phyloP scores from a whole-genome alignment of 305 asterid genomes.

The Monarda citriodora region DNA sequence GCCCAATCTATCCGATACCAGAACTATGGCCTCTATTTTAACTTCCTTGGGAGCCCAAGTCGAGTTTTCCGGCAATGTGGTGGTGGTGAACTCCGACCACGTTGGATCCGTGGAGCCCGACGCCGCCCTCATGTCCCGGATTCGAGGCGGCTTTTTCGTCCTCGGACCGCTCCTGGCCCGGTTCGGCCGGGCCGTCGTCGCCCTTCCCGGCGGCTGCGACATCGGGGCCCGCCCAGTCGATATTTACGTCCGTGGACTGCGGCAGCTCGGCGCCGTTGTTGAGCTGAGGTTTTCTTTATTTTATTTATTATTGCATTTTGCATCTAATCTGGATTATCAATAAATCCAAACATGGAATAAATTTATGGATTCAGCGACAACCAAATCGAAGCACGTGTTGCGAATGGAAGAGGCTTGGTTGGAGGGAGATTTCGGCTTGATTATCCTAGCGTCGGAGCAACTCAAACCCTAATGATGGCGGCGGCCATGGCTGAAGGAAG shows the following conservation, averaged over 20 bases:
- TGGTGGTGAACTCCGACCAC: slow-evolving; percentile 25
- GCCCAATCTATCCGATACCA: slow-evolving; percentile 30
- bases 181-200: slow-evolving; percentile 40
- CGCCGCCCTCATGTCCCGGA: slow-evolving; percentile 6
- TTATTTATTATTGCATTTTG: not conserved
- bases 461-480: slow-evolving; percentile 59
- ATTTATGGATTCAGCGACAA: slow-evolving; percentile 27
- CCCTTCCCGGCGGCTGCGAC: slow-evolving; percentile 44
- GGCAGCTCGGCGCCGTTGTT: slow-evolving; percentile 45
- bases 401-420: slow-evolving; percentile 28
- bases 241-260: slow-evolving; percentile 35
- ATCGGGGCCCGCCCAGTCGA: slow-evolving; percentile 50
- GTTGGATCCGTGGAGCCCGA: slow-evolving; percentile 35
- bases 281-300: slow-evolving; percentile 31
- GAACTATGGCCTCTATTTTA: slow-evolving; percentile 36
- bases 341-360: no score
- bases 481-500: slow-evolving; percentile 46
- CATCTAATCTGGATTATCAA: not conserved
- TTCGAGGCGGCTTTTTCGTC: slow-evolving; percentile 48
- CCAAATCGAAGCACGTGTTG: slow-evolving; percentile 35
- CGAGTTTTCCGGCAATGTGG: slow-evolving; percentile 10
- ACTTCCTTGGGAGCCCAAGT: slow-evolving; percentile 37
- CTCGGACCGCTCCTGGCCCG: slow-evolving; percentile 44
- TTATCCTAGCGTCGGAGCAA: slow-evolving; percentile 59
- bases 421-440: slow-evolving; percentile 43